Evolutionary conservation across 495 filamentous ascomycete species (phyloP).

Genomic region (Aspergillus biplanus): DNA sequence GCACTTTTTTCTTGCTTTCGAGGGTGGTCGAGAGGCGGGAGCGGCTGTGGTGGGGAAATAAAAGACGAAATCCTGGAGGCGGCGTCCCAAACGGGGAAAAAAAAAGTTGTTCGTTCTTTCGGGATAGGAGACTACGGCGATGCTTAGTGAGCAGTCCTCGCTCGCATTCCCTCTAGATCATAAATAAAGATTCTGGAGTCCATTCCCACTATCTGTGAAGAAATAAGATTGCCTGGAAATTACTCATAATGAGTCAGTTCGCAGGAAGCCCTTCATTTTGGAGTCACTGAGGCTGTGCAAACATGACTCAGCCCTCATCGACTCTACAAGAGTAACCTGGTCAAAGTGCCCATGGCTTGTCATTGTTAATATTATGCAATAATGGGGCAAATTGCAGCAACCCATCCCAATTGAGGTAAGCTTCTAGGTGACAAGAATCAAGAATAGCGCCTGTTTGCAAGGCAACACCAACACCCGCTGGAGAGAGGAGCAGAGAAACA

Average conservation of each 20-base stretch:
- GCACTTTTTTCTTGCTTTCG: slow-evolving; percentile 12
- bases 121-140: not conserved
- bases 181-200: not conserved
- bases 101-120: slow-evolving; percentile 20
- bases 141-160: slow-evolving; percentile 30
- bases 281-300: slow-evolving; percentile 17
- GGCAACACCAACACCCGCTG: slow-evolving; percentile 46
- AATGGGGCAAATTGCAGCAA: slow-evolving; percentile 11
- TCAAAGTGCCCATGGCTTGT: slow-evolving; percentile 3
- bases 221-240: slow-evolving; percentile 10
- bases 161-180: not conserved
- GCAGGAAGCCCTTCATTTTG: not conserved
- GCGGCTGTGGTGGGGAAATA: slow-evolving; percentile 17
- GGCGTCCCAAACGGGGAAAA: slow-evolving; percentile 20
- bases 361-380: slow-evolving; percentile 15
- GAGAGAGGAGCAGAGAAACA: slow-evolving; percentile 37
- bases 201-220: not conserved
- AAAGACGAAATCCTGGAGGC: slow-evolving; percentile 10
- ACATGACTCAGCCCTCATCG: not conserved
- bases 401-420: slow-evolving; percentile 20
- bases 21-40: slow-evolving; percentile 12
- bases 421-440: slow-evolving; percentile 23
- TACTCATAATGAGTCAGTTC: slow-evolving; percentile 15
- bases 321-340: not conserved
- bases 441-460: slow-evolving; percentile 29